Evolutionary conservation across 2,329 filamentous ascomycete species (phyloP).

Genomic region (Bimuria novae-zelandiae): DNA sequence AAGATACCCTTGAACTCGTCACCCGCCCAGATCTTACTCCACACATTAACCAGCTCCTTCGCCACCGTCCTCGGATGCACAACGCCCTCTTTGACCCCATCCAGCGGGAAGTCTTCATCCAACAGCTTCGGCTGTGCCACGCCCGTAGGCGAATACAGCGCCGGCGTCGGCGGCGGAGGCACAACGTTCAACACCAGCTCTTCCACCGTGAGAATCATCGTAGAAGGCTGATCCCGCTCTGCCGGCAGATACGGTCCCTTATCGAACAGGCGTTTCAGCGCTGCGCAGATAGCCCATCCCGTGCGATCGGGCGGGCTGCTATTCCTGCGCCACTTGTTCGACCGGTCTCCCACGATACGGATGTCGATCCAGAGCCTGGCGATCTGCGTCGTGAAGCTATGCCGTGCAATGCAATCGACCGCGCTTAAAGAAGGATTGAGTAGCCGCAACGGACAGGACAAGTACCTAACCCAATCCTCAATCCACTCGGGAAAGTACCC

Average conservation of each 20-base stretch:
- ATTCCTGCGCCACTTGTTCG: constrained; percentile 23
- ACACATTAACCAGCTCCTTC: constrained; percentile 36
- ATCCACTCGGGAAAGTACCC: constrained; percentile 25
- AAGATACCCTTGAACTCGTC: constrained; percentile 31
- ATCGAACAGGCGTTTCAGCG: constrained; percentile 35
- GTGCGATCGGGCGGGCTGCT: constrained; percentile 29
- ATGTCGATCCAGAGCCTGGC: constrained; percentile 38
- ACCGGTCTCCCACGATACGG: constrained; percentile 27
- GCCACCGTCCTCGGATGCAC: constrained; percentile 36
- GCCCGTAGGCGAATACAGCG: not conserved
- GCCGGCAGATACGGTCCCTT: constrained; percentile 26
- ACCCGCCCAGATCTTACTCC: constrained; percentile 40
- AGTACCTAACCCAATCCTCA: constrained; percentile 16
- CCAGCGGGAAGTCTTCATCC: constrained; percentile 23
- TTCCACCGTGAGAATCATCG: constrained; percentile 27
- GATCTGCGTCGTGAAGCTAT: constrained; percentile 22
- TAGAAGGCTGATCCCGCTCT: not conserved
- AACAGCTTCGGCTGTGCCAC: constrained; percentile 19
- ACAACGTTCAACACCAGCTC: constrained; percentile 41
- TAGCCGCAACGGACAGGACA: constrained; percentile 11
- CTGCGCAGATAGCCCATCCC: constrained; percentile 43
- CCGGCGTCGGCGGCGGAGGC: constrained; percentile 12
- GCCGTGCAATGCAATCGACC: not conserved
- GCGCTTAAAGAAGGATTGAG: not conserved
- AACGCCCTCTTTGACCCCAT: constrained; percentile 23